These are phyloP conservation scores for Mediolabrus comicus DNA, from an alignment of 108 stramenopile genomes.

Conservation along the genomic window DNA sequence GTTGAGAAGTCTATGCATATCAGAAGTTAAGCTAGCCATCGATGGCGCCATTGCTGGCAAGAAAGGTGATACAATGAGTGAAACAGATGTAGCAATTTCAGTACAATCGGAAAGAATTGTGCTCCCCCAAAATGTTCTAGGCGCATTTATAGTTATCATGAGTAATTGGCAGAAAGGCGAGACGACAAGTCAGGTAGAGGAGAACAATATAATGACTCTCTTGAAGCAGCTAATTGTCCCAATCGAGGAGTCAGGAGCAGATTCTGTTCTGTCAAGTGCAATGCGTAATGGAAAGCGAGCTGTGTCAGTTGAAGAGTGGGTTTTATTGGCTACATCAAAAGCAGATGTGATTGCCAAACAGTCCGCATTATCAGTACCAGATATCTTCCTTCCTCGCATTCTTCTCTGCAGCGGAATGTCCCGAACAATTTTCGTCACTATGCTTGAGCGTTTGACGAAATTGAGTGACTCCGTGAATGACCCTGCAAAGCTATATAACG, in stretches of 20 bases:
- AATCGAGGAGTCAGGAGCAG: not conserved
- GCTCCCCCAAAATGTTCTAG: constrained; percentile 4
- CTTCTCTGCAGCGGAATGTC: constrained; percentile 80
- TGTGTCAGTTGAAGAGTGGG: constrained; percentile 70
- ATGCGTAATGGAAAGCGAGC: constrained; percentile 32
- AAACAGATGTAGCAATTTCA: not conserved
- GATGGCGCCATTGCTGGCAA: constrained; percentile 12
- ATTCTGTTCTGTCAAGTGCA: constrained; percentile 57
- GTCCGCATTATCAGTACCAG: constrained; percentile 68
- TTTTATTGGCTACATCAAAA: constrained; percentile 65
- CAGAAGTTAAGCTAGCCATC: constrained; percentile 47
- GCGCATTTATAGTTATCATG: constrained; percentile 19
- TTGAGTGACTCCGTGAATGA: constrained; percentile 52
- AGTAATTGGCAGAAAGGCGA: constrained; percentile 34
- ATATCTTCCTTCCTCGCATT: constrained; percentile 59
- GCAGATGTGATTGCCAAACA: constrained; percentile 60
- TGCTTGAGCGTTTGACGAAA: constrained; percentile 65
- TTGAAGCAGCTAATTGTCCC: constrained; percentile 15
- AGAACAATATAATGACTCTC: not conserved
- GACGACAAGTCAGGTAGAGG: not conserved
- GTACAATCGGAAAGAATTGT: not conserved
- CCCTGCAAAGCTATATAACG: constrained; percentile 32
- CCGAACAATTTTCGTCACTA: constrained; percentile 54
- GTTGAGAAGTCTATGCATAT: constrained; percentile 46
- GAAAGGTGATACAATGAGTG: not conserved